Base-by-base conservation (phyloP, 768 basidiomycete species). In the Agrocybe chaxingu region DNA sequence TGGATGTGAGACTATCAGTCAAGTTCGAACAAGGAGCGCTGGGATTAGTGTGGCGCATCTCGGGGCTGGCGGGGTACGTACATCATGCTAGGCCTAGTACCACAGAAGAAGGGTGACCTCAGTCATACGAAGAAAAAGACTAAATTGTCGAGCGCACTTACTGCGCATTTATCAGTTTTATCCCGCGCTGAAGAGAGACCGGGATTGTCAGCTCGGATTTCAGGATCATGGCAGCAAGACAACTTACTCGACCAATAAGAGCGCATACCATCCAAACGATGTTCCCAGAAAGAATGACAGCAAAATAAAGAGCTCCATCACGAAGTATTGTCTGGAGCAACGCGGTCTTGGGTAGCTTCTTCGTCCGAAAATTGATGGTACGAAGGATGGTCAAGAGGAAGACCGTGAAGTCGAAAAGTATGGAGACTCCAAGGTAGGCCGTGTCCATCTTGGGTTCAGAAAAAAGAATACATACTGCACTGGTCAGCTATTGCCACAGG, bases 101-200 rank as follows among this genome's bases (percentile, higher is more conserved):
- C 11, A 6, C 19, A 30, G 5, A 34, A 30, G 5, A 34, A 24
- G 36, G 36, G 16, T 37, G 36, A 5, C 5, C 5, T 24, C 24
- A 24, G 24, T 24, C 24, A 16, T 16, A 16, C 16, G 16, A 24
- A 37, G 7, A 37, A 7, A 16, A 16, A 37, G 36, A 37, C 11
- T 3, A 2, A 37, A 11, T 37, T 7, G 34, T 10, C 29, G 18
- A 34, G 42, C 19, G 39, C 8, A 60, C 63, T 47, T 40, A 65
- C 62, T 66, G 65, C 10, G 63, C 60, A 45, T 66, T 66, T 54
- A 64, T 58, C 13, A 64, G 51, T 38, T 64, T 64, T 34, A 66
- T 50, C 3, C 62, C 62, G 19, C 57, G 60, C 62, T 66, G 47
- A 34, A 32, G 24, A 13, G 6, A 11, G 3, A 42, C 11, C 19